Percentiles rank a stretch among this genome's conserved stretches.
phyloP scores from a whole-genome alignment of 202 grass and related monocot species.

The Schoenoplectus tabernaemontani region DNA sequence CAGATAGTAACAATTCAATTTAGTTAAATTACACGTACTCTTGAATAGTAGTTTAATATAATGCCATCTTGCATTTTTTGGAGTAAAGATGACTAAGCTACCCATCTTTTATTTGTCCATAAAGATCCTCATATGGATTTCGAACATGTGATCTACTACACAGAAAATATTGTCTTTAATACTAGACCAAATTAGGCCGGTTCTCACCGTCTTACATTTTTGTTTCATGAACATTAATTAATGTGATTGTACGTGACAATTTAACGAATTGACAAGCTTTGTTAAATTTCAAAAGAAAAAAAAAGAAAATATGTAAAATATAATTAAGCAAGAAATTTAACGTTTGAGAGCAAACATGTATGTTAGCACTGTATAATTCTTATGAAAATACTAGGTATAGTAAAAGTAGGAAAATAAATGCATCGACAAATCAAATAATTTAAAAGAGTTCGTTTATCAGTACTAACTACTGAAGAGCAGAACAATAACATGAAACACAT shows the following conservation, averaged over 20 bases:
- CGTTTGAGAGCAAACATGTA: neutral
- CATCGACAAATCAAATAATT: neutral
- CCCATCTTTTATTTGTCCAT: too few species aligned
- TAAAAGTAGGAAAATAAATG: neutral
- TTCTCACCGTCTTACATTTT: neutral
- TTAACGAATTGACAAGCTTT: neutral
- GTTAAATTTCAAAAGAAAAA: neutral
- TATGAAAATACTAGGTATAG: neutral
- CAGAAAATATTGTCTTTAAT: too few species aligned
- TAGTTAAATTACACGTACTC: neutral
- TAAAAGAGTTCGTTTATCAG: neutral
- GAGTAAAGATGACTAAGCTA: too few species aligned
- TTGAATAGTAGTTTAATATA: neutral
- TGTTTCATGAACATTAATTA: neutral
- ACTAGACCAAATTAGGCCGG: too few species aligned
- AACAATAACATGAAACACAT: neutral
- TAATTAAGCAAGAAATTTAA: neutral
- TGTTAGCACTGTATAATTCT: neutral
- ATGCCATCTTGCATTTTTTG: too few species aligned
- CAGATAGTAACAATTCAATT: neutral
- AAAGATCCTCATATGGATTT: too few species aligned
- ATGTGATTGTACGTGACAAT: neutral
- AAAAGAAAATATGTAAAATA: neutral
- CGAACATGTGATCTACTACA: too few species aligned
- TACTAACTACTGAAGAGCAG: neutral